Evolutionary conservation across 2,329 filamentous ascomycete genomes (phyloP), one percentile per base, ranked within the genome.

Genomic region (Epicoccum nigrum): DNA sequence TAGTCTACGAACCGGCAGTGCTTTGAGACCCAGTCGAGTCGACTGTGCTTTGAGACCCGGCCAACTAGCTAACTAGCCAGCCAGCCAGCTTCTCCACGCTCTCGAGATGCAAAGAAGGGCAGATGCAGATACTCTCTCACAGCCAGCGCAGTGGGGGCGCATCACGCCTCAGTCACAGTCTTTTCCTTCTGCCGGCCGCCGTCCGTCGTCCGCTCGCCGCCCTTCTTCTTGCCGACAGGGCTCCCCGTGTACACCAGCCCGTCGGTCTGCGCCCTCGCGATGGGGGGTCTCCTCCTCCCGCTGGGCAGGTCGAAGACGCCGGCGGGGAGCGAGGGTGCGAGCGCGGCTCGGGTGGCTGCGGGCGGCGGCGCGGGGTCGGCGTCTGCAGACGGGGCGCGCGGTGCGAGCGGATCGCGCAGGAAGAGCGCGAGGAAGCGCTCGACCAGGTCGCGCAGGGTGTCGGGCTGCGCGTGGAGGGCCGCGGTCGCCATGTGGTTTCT

Each of bases 351-450:
- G 38, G 35, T 68, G 51, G 4, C 33, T 25, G n/a, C 3, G 54
- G n/a, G n/a, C n/a, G n/a, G n/a, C n/a, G n/a, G n/a, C n/a, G n/a
- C n/a, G n/a, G n/a, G n/a, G n/a, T n/a, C 11, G 7, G 58, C 47
- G 4, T 60, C 54, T 5, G 20, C 32, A 2, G 60, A 55, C 9
- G 61, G 27, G 1, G 63, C n/a, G n/a, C n/a, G 58, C 25, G 65
- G 54, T 7, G 63, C 58, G 5, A 79, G 56, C 4, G 77, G 78
- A 60, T 81, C 77, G 7, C 54, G 70, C 47, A 77, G 78, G 49
- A 78, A 81, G 4, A 81, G 68, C 0, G 60, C 66, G 1, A 82
- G 65, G 1, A 82, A 60, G 52, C 69, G 72, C 43, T 81, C 79
- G 1, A 80, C 79, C 0, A 74, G 71, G 40, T 81, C 77, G 15